Evolutionary conservation across 2,329 filamentous ascomycete species (phyloP).

Genomic region (Botrytis aclada): DNA sequence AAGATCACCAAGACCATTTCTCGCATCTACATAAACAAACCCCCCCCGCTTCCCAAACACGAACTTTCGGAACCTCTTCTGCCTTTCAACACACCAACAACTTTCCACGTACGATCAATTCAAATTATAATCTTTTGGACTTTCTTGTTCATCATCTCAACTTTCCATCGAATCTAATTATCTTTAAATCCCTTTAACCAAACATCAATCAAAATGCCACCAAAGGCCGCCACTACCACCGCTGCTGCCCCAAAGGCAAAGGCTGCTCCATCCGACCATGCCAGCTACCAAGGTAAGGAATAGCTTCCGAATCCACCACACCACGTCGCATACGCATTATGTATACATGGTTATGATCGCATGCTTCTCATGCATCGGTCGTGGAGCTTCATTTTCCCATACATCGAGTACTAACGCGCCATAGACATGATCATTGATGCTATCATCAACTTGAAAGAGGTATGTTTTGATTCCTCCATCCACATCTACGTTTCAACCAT

Average conservation of each 20-base stretch:
- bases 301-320: conserved; percentile 41
- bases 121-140: neutral
- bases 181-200: conserved; percentile 15
- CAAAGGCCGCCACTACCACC: conserved; percentile 57
- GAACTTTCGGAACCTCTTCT: conserved; percentile 13
- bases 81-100: neutral
- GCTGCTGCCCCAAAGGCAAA: conserved; percentile 53
- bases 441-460: conserved; percentile 37
- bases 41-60: conserved; percentile 9
- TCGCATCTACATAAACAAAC: conserved; percentile 18
- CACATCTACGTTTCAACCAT: neutral
- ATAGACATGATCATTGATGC: conserved; percentile 39
- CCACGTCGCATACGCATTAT: conserved; percentile 46
- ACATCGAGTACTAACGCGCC: conserved; percentile 28
- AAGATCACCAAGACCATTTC: conserved; percentile 17
- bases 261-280: conserved; percentile 53
- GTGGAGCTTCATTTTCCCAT: conserved; percentile 32
- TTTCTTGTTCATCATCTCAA: neutral
- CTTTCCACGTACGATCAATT: neutral
- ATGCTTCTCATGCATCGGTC: conserved; percentile 49
- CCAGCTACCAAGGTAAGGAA: conserved; percentile 64
- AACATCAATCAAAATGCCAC: conserved; percentile 52
- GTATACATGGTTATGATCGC: conserved; percentile 47
- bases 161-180: conserved; percentile 3
- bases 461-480: conserved; percentile 25